phyloP scores from a whole-genome alignment of 192 early-diverging fungal genomes.

The Umbelopsis sp. region DNA sequence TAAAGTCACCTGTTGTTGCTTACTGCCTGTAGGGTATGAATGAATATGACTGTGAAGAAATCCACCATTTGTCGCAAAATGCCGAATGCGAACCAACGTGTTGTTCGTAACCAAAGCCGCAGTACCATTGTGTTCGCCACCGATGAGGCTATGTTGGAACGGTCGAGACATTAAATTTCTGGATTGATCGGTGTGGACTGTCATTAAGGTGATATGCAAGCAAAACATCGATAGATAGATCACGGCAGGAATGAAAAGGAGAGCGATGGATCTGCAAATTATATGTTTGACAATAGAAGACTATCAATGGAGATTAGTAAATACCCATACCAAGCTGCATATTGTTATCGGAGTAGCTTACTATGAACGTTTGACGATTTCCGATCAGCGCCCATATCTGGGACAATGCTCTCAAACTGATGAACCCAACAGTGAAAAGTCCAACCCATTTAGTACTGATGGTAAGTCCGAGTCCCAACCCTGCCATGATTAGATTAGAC shows the following conservation, averaged over 20 bases:
- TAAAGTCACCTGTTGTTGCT: constrained; percentile 82
- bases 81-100: constrained; percentile 61
- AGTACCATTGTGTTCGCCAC: constrained; percentile 52
- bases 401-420: constrained; percentile 80
- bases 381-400: constrained; percentile 89
- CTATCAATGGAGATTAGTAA: no score
- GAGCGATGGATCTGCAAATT: constrained; percentile 75
- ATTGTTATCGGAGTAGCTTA: not conserved
- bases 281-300: constrained; percentile 60
- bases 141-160: constrained; percentile 82
- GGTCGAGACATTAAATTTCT: constrained; percentile 89
- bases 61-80: constrained; percentile 71
- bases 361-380: constrained; percentile 54
- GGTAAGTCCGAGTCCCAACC: constrained; percentile 71
- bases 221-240: constrained; percentile 86
- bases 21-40: constrained; percentile 70
- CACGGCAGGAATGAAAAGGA: constrained; percentile 77
- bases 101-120: constrained; percentile 62
- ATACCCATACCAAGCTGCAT: no score
- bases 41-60: constrained; percentile 74
- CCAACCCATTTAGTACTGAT: constrained; percentile 94
- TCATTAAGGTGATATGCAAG: constrained; percentile 85
- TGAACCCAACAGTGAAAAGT: constrained; percentile 82
- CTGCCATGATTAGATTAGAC: constrained; percentile 84
- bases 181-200: constrained; percentile 70